Base-by-base conservation (phyloP, 345 rosid species). In the Litchi chinensis region DNA sequence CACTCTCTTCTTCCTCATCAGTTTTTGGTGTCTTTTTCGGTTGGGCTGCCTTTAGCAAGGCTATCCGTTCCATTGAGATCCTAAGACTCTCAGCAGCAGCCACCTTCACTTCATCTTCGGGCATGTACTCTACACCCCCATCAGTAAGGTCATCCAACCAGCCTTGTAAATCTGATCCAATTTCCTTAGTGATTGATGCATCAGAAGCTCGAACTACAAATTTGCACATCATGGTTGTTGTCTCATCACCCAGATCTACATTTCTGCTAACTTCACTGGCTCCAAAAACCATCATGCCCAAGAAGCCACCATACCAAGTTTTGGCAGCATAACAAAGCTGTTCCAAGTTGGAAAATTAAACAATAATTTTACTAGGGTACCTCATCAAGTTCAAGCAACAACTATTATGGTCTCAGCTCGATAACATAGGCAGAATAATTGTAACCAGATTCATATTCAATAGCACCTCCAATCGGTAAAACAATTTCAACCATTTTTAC, bases 231-330 rank as follows among this genome's bases (percentile, higher is more conserved):
- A 96, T 94, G 43, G 97, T 94, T 0, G 99, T 96, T 18, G 97
- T 93, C 84, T 94, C 99, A 9, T 96, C 99, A 13, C 98, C 99
- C 59, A 96, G 87, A 76, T 96, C 99, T 78, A 96, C 95, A 77
- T 96, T 94, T 85, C 99, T 89, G 89, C 98, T 96, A 68, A 96
- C 97, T 88, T 96, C 99, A 88, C 97, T 96, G 76, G 99, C 97
- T 77, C 99, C 99, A 82, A 96, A 93, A 44, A 96, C 81, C 98
- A 93, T 96, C 97, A 96, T 79, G 44, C 98, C 97, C 81, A 95
- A 72, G 82, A 92, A 93, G 71, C 98, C 98, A 72, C 98, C 98
- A 81, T 89, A 91, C 99, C 98, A 95, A 60, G 98, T 95, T 84
- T 95, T 95, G 72, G 98, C 99, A 74, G 97, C 97, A 82, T 90